Evolutionary conservation across 139 green algal genomes (phyloP), one percentile per base, ranked within the genome.

Genomic region (Closterium sp.): DNA sequence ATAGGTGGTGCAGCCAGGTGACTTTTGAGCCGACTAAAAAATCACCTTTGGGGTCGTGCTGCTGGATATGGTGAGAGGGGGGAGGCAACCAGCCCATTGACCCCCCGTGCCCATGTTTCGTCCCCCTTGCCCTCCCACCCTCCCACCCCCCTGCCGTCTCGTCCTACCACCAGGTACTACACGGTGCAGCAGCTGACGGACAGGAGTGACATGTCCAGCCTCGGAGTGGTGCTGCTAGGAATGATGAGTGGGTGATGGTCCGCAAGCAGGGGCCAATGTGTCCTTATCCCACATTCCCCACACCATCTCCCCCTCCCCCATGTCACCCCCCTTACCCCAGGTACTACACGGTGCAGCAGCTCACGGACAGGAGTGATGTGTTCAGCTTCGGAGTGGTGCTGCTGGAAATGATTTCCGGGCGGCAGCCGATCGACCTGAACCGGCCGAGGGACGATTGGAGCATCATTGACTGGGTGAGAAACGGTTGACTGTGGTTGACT

Each of bases 381-480:
- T 91, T 89, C 89, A 91, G 89, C 84, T 91, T 91, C 34, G 89
- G 89, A 38, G 89, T 91, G 19, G 89, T 91, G 34, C 38, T 91
- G 9, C 38, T 91, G 28, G 89, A 91, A 10, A 7, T 91, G 31
- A 91, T 91, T 32, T 89, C 33, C 10, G 89, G 36, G 16, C 89
- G 89, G 3, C 34, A 91, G 69, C 89, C 89, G 1, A 90, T 91
- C 30, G 89, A 91, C 19, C 76, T 91, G 5, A 91, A 90, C 34
- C 66, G 89, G 21, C 33, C 35, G 31, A 83, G 89, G 8, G n/a
- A 38, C n/a, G 89, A 91, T 12, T 91, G 89, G 89, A 91, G 89
- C 38, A 33, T 91, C 10, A 83, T 91, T 23, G 89, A 91, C 12
- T 91, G 89, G 89, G 89, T 91, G 69, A 90, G 89, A 88, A 8